phyloP scores from a whole-genome alignment of 2,329 filamentous ascomycete species.

The Aspergillus clavatus region DNA sequence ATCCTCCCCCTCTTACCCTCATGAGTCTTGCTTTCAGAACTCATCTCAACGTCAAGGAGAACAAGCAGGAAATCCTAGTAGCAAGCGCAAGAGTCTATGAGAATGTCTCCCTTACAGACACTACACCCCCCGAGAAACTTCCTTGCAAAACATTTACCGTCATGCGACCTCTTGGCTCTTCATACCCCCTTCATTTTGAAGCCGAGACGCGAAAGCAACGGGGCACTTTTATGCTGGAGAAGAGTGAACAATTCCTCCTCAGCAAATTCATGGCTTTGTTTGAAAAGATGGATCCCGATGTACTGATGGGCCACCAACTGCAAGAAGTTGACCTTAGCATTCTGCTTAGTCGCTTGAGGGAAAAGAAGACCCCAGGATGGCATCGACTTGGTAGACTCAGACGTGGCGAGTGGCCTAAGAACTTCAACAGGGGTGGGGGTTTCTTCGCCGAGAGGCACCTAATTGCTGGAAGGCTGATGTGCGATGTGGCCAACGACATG shows the following conservation, averaged over 20 bases:
- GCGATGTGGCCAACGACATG: constrained; percentile 91
- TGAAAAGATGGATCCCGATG: constrained; percentile 84
- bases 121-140: constrained; percentile 80
- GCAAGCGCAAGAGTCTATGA: constrained; percentile 92
- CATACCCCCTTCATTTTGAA: constrained; percentile 85
- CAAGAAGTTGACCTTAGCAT: constrained; percentile 96
- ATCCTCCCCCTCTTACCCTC: constrained; percentile 82
- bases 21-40: constrained; percentile 93
- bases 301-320: constrained; percentile 89
- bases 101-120: constrained; percentile 79
- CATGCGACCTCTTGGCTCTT: constrained; percentile 70
- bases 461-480: constrained; percentile 81
- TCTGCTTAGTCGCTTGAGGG: constrained; percentile 76
- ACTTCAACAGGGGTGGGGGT: constrained; percentile 77
- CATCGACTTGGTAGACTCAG: constrained; percentile 85
- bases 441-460: constrained; percentile 92
- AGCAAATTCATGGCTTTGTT: constrained; percentile 86
- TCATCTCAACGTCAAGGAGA: constrained; percentile 81
- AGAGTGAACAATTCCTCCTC: constrained; percentile 77
- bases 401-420: constrained; percentile 78
- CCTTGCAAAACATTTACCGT: constrained; percentile 88
- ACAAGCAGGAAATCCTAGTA: constrained; percentile 92
- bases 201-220: constrained; percentile 66
- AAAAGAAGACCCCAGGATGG: constrained; percentile 91
- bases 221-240: constrained; percentile 74